Evolutionary conservation across 345 rosid genomes (phyloP).

Genomic region (Hibiscus tridactylites): DNA sequence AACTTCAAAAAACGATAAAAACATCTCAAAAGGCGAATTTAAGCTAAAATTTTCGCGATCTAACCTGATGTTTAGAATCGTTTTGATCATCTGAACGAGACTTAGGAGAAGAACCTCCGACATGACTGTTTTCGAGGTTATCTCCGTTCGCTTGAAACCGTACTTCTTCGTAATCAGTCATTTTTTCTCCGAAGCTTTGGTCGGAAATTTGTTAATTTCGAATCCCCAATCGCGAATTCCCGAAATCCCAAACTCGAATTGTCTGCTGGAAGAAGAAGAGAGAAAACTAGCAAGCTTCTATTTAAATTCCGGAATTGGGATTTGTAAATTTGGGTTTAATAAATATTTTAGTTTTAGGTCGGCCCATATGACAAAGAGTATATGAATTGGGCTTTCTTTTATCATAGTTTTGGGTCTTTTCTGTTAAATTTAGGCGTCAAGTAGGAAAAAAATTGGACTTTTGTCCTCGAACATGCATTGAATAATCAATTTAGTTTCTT

Average conservation of each 20-base stretch:
- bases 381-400: not conserved
- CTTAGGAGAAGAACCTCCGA: slow-evolving; percentile 12
- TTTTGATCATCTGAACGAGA: slow-evolving; percentile 9
- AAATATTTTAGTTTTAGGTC: too few relatives aligned
- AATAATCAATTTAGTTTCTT: too few relatives aligned
- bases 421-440: too few relatives aligned
- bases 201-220: not conserved
- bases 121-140: not conserved
- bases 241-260: not conserved
- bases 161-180: slow-evolving; percentile 12
- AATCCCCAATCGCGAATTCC: not conserved
- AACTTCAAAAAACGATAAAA: not conserved
- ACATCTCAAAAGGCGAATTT: not conserved
- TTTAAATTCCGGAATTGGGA: not conserved
- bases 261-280: not conserved
- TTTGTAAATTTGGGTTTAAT: not conserved
- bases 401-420: not conserved
- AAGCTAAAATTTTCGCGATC: not conserved
- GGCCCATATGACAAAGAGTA: too few relatives aligned
- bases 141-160: slow-evolving; percentile 5
- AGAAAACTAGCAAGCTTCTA: not conserved
- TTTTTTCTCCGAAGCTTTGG: not conserved
- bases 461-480: too few relatives aligned
- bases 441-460: too few relatives aligned
- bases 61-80: not conserved